Base-by-base conservation (phyloP, 352 stramenopile genomes). In the Globisporangium solare region DNA sequence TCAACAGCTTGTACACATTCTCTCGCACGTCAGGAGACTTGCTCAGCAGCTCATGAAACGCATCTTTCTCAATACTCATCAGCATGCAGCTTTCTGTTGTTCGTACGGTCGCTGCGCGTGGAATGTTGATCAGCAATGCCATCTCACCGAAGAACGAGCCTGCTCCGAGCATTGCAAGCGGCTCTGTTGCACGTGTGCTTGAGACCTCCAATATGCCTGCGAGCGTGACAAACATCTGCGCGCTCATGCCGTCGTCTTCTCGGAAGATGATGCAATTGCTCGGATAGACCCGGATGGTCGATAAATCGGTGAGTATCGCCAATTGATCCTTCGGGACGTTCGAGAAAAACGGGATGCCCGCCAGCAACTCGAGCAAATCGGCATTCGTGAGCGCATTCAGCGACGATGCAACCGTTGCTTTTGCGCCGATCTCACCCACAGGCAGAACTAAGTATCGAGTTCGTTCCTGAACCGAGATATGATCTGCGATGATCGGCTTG, bases 121-220 rank as follows among this genome's bases (percentile, higher is more conserved):
- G 82, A 48, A 89, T 89, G 54, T 89, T 87, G 54, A 89, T 90
- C 8, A 92, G 56, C 32, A 92, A 61, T 14, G 82, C 86, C 82
- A 92, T 92, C 51, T 92, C 82, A 3, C 82, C 82, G 59, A 92
- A 92, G 59, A 89, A 92, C 1, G 79, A 88, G 8, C 82, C 82
- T 2, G 82, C 65, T 17, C 82, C 76, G 0, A 92, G 66, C 10
- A 61, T 86, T 12, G 82, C 82, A n/a, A 92, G 63, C 1, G 76
- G 74, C 0, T 60, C 64, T 4, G 60, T 53, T 0, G 74, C 63
- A 12, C 76, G 68, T 0, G 79, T 81, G 46, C 76, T 89, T 10
- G 68, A 88, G 3, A 90, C 82, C 46, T 89, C 74, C 1, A 92
- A 62, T 11, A 67, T 68, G 0, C 79, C 82, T 4, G 79, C 76